Base-by-base conservation (phyloP, 1,139 yeast species). In the Candida sojae region DNA sequence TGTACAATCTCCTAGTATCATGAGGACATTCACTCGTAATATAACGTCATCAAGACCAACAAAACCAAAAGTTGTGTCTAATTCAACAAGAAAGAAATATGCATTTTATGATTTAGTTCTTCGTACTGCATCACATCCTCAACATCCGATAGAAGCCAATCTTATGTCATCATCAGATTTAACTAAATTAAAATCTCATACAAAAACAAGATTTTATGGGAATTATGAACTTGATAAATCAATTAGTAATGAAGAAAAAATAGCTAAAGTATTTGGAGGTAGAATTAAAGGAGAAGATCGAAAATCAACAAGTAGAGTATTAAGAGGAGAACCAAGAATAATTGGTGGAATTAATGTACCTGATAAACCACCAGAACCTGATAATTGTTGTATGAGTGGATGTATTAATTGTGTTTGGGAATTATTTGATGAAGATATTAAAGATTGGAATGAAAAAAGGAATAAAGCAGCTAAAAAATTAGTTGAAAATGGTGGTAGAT, bases 321-420 rank as follows among this genome's bases (percentile, higher is more conserved):
- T 69, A 5, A 61, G 77, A 33, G 77, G 77, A 4, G 64, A 71
- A 42, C 74, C 80, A 1, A 57, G 66, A 36, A 56, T 59, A 2
- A 82, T 92, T 6, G 92, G 84, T 0, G 97, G 97, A 0, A 71
- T 92, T 0, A 64, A 64, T 3, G 96, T 93, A 0, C 97, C 97
- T 2, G 82, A 80, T 13, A 79, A 77, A 59, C 99, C 99, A 1
- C 74, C 71, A 5, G 96, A 90, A 59, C 98, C 98, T 2, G 96
- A 91, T 59, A 91, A 92, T 64, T 93, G 99, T 65, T 93, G 99
- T 65, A 91, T 91, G 96, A 86, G 96, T 54, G 99, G 99, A 1
- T 93, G 99, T 65, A 83, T 90, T 37, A 89, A 92, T 66, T 93
- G 99, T 67, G 98, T 93, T 1, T 93, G 98, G 98, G 97, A 92